phyloP scores from a whole-genome alignment of 106 monocot species.

The Gastrodia elata region DNA sequence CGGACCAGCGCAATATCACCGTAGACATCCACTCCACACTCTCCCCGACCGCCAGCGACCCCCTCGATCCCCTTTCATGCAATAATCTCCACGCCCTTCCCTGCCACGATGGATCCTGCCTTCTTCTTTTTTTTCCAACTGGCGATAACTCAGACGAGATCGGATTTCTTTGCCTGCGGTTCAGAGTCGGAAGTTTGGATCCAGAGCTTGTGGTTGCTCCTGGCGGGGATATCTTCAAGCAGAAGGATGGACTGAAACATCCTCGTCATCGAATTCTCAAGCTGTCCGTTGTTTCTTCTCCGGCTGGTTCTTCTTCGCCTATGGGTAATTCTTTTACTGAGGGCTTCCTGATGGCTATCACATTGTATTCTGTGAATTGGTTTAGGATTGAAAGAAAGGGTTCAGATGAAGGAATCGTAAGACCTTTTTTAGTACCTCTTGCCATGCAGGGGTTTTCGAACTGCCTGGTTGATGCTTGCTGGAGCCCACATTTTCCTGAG shows the following conservation, averaged over 20 bases:
- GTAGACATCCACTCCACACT: not conserved
- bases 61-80: not conserved
- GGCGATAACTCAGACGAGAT: conserved; percentile 49
- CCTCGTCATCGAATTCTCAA: conserved; percentile 39
- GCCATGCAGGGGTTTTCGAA: conserved; percentile 48
- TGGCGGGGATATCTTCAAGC: conserved; percentile 19
- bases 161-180: conserved; percentile 21
- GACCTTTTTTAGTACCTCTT: conserved; percentile 25
- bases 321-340: conserved; percentile 7
- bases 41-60: not conserved
- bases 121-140: conserved; percentile 57
- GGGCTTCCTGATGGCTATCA: conserved; percentile 55
- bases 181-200: not conserved
- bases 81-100: conserved; percentile 31
- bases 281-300: conserved; percentile 16
- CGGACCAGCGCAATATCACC: conserved; percentile 9
- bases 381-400: conserved; percentile 44
- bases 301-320: not conserved
- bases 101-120: conserved; percentile 6
- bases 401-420: not conserved
- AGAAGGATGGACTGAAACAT: conserved; percentile 35
- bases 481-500: conserved; percentile 48
- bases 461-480: conserved; percentile 52
- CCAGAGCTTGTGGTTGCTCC: conserved; percentile 6
- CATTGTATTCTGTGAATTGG: conserved; percentile 70